Evolutionary conservation across 768 basidiomycete genomes (phyloP).

Genomic region (Dioszegia aurantiaca): DNA sequence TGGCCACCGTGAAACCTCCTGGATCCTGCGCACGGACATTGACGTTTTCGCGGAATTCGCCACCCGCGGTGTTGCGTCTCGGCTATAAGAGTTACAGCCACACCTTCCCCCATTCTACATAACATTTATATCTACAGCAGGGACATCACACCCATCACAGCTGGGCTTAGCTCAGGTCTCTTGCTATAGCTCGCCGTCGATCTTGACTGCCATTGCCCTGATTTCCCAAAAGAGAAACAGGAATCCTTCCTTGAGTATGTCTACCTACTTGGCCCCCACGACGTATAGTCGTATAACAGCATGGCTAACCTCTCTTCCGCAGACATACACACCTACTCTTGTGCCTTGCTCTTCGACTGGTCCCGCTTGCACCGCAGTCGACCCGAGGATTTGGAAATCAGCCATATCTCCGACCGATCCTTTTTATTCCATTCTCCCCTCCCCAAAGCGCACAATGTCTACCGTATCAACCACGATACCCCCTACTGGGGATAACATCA

Average conservation of each 20-base stretch:
- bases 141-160: too few relatives aligned
- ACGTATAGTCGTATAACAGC: conserved; percentile 1
- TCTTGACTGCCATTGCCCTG: too few relatives aligned
- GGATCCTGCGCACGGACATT: too few relatives aligned
- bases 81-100: too few relatives aligned
- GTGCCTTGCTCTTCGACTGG: background rate
- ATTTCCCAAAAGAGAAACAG: background rate
- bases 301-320: conserved; percentile 13
- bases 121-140: too few relatives aligned
- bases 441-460: background rate
- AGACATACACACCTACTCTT: conserved; percentile 2
- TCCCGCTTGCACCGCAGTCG: too few relatives aligned
- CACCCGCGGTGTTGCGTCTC: too few relatives aligned
- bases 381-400: background rate
- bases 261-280: conserved; percentile 3
- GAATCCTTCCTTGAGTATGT: background rate
- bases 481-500: background rate
- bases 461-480: background rate
- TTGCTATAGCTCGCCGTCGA: too few relatives aligned
- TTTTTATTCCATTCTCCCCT: background rate
- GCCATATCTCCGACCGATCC: conserved; percentile 1
- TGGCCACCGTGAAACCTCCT: too few relatives aligned
- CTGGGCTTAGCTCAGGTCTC: too few relatives aligned
- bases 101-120: too few relatives aligned
- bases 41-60: too few relatives aligned